Evolutionary conservation across 164 flowering plant genomes (phyloP).

Genomic region (Tinospora cordifolia): DNA sequence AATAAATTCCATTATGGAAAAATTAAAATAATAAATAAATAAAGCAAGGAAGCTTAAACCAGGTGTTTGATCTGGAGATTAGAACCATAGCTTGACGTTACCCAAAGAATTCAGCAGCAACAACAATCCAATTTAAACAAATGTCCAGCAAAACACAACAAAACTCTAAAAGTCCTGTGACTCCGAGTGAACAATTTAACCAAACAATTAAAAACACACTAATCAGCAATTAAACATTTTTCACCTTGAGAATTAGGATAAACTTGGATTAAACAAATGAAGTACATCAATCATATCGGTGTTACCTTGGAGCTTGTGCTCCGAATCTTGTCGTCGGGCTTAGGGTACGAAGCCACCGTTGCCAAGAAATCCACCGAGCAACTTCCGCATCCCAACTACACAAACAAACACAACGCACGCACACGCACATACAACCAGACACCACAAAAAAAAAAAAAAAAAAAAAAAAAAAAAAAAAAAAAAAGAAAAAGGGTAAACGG

Average conservation of each 20-base stretch:
- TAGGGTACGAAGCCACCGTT: constrained; percentile 62
- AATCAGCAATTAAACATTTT: background rate
- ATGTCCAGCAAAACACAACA: background rate
- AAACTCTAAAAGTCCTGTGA: background rate
- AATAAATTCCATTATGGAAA: too few relatives aligned
- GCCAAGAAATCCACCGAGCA: constrained; percentile 59
- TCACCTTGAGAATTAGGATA: background rate
- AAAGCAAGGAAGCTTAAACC: too few relatives aligned
- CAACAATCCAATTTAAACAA: background rate
- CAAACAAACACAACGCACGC: too few relatives aligned
- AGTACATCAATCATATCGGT: background rate
- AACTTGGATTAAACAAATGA: background rate
- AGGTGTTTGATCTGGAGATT: too few relatives aligned
- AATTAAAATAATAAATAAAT: too few relatives aligned
- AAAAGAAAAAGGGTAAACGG: background rate
- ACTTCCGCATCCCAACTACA: constrained; percentile 59
- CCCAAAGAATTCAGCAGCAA: background rate
- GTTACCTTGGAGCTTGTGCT: constrained; percentile 67
- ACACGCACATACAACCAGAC: too few relatives aligned
- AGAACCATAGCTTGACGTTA: too few relatives aligned
- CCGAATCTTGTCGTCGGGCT: constrained; percentile 85
- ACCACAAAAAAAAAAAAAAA: too few relatives aligned
- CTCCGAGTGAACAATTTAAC: background rate
- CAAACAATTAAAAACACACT: background rate
- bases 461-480: background rate